Conservation (phyloP, 1,139 yeast species). For the Chernovozyma aurita region DNA sequence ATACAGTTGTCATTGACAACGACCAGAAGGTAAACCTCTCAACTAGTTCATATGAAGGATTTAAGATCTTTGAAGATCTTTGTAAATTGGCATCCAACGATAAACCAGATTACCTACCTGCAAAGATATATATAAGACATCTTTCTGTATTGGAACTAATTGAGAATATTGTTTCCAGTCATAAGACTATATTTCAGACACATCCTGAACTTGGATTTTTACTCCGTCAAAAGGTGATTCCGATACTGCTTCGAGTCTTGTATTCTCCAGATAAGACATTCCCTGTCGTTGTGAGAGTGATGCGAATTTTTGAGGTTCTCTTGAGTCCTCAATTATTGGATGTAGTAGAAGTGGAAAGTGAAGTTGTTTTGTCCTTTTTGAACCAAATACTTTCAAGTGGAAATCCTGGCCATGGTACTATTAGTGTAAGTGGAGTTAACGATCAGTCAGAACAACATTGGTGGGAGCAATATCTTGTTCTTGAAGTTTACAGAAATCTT, state of each 20-base stretch:
- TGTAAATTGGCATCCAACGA: slow-evolving; percentile 64
- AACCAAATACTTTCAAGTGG: slow-evolving; percentile 51
- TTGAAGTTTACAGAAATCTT: slow-evolving; percentile 66
- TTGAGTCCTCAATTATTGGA: slow-evolving; percentile 52
- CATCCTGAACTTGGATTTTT: slow-evolving; percentile 65
- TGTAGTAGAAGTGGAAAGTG: slow-evolving; percentile 69
- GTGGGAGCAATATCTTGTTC: slow-evolving; percentile 72
- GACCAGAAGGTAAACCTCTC: slow-evolving; percentile 41
- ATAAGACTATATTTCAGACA: slow-evolving; percentile 48
- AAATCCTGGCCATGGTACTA: neutral
- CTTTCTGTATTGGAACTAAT: slow-evolving; percentile 75
- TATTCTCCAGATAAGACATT: slow-evolving; percentile 58
- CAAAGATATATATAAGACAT: slow-evolving; percentile 47
- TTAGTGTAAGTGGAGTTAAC: neutral
- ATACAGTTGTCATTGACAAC: slow-evolving; percentile 39
- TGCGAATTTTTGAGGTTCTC: slow-evolving; percentile 62
- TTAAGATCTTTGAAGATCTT: slow-evolving; percentile 62
- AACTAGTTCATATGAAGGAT: slow-evolving; percentile 63
- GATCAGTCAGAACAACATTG: slow-evolving; percentile 1
- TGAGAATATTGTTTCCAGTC: slow-evolving; percentile 62
- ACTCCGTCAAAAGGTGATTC: slow-evolving; percentile 65
- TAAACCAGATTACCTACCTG: slow-evolving; percentile 42
- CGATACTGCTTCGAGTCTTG: slow-evolving; percentile 65
- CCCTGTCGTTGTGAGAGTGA: slow-evolving; percentile 65
- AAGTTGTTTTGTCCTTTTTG: slow-evolving; percentile 68